Evolutionary conservation across 805 yeast species (phyloP), one percentile per base, ranked within the genome.

Genomic region (Isabelozyma rhagii): DNA sequence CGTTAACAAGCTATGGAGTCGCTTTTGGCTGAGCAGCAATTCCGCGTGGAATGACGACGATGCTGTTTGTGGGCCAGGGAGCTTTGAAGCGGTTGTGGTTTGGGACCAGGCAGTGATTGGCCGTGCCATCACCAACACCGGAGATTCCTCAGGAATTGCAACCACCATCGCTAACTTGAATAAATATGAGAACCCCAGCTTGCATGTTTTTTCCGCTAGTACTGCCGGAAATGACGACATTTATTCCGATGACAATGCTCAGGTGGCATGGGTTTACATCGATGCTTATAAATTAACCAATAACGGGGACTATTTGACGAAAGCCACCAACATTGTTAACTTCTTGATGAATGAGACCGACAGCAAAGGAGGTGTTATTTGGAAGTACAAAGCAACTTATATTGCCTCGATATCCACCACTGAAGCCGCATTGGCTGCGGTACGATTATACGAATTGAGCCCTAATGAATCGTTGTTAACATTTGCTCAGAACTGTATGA

Each of bases 21-120:
- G 63, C 15, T 63, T 62, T 46, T 63, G 67, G 67, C 45, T 45
- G 38, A n/a, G 27, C 8, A 41, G 39, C 8, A 36, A 53, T 8
- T 40, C 48, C 13, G 45, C 51, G 8, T 56, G 64, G 57, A 57
- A 53, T 43, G 45, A 50, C n/a, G 47, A 57, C 34, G 66, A 62
- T 40, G 47, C 53, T n/a, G 45, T 39, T 14, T 63, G 67, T 50
- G 55, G 52, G 7, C 36, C 43, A 8, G 21, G 17, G 13, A 9
- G 48, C 2, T 61, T 46, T 34, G 4, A n/a, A 4, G 52, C 51
- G 11, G 59, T 64, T 1, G 62, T 59, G 3, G 58, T 64, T 1
- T 66, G 69, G 71, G 57, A 59, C 15, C 57, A 59, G 42, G 69
- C 71, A 4, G 66, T 64, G 18, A 55, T 55, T 17, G 62, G 66